Percentiles rank a stretch among this genome's conserved stretches.
phyloP scores from a whole-genome alignment of 345 rosid genomes.

The Sisymbrium irio region DNA sequence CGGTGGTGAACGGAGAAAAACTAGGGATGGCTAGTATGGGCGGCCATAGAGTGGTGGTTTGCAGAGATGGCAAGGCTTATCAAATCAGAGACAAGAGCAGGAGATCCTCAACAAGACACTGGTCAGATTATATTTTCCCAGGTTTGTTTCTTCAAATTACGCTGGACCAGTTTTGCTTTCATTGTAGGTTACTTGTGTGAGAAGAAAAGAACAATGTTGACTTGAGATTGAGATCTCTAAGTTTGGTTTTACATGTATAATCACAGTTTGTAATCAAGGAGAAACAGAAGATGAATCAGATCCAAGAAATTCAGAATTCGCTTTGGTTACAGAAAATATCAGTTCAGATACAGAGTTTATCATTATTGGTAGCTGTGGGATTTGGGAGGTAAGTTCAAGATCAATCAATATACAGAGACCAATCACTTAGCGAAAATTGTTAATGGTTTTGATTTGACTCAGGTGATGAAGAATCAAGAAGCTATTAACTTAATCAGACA shows the following conservation, averaged over 20 bases:
- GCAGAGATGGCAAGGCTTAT: conserved; percentile 64
- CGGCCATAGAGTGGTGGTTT: conserved; percentile 53
- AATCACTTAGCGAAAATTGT: not conserved
- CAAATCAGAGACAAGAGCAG: conserved; percentile 38
- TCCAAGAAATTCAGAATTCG: conserved; percentile 35
- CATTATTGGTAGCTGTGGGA: conserved; percentile 65
- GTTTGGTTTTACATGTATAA: not conserved
- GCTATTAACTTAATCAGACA: conserved; percentile 62
- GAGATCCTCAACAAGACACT: conserved; percentile 36
- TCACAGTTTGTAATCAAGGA: conserved; percentile 39
- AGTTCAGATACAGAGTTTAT: conserved; percentile 57
- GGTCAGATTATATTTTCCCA: conserved; percentile 50
- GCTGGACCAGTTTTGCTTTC: not conserved
- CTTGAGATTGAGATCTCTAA: not conserved
- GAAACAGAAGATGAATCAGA: conserved; percentile 27
- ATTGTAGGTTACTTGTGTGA: not conserved
- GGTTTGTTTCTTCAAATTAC: not conserved
- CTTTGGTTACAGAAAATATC: conserved; percentile 41
- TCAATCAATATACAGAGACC: not conserved
- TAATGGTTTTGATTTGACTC: not conserved
- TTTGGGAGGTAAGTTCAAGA: conserved; percentile 59
- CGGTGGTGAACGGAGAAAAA: conserved; percentile 68
- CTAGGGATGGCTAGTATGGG: conserved; percentile 64
- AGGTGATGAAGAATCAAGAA: conserved; percentile 82
- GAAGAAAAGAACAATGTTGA: not conserved